Evolutionary conservation across 805 yeast species (phyloP), one percentile per base, ranked within the genome.

Genomic region (Saturnispora besseyi): DNA sequence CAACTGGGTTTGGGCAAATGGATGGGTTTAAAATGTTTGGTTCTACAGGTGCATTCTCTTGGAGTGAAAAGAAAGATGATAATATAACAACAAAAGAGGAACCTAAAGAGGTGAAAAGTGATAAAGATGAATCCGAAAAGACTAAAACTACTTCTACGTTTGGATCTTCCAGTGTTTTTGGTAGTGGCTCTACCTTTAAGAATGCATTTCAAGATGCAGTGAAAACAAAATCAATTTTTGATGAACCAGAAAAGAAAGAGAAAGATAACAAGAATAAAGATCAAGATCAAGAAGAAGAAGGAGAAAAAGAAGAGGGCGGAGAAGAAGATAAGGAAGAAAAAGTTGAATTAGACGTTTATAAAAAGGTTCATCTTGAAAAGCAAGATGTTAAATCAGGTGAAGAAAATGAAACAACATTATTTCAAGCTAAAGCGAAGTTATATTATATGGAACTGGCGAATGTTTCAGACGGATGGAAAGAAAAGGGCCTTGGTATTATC

Each of bases 401-500:
- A 65, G 99, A 93, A 64, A 73, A 79, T 50, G 99, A 93, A 62
- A 72, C 71, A 32, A 77, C 85, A 0, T 61, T 82, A 7, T 87
- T 78, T 63, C 78, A 79, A 41, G 76, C 84, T 36, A 81, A 84
- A 44, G 87, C 95, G 4, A 87, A 90, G 61, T 69, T 93, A 28
- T 93, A 90, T 62, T 81, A 78, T 30, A 68, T 87, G 57, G 85
- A 86, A 59, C 69, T 90, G 30, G 69, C 82, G 0, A 76, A 80
- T 34, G 72, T 84, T 3, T 63, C 76, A 8, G 79, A 75, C 15
- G 96, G 96, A 2, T 93, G 99, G 99, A 93, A 87, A 63, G 99
- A 93, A 66, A 79, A 93, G 60, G 99, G 99, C 24, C 74, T 85
- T 40, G 99, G 99, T 2, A 75, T 79, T 4, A 68, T 93, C n/a